Conservation (phyloP, 2,329 filamentous ascomycete genomes). For the Aspergillus unguis region DNA sequence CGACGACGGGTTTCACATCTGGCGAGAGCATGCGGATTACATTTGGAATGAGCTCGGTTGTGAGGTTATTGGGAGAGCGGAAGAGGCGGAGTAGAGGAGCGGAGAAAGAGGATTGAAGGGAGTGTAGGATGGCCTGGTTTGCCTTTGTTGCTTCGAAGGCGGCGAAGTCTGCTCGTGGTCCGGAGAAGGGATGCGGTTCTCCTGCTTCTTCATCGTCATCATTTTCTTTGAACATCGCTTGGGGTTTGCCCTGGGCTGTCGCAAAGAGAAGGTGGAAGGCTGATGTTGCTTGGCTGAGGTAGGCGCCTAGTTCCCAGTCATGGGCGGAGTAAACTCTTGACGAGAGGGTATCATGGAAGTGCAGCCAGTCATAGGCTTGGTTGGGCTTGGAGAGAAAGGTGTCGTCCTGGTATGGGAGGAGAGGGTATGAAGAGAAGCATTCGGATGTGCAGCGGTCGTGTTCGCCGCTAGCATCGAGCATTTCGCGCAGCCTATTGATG, state of each 20-base stretch:
- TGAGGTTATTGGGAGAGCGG: constrained; percentile 71
- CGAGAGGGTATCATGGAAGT: constrained; percentile 85
- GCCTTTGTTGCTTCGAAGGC: constrained; percentile 78
- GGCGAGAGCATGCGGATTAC: constrained; percentile 80
- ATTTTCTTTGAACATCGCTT: constrained; percentile 35
- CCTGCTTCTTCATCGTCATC: constrained; percentile 42
- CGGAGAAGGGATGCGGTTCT: constrained; percentile 70
- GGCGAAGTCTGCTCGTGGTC: constrained; percentile 74
- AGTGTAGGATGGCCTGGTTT: constrained; percentile 69
- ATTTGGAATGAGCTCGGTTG: constrained; percentile 80
- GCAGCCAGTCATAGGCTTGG: constrained; percentile 85
- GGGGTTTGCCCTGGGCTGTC: constrained; percentile 55
- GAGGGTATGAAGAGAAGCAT: constrained; percentile 81
- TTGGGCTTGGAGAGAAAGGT: constrained; percentile 84
- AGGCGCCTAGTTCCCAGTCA: constrained; percentile 87
- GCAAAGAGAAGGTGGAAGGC: constrained; percentile 92
- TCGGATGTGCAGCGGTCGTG: constrained; percentile 63
- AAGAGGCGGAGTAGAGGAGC: constrained; percentile 72
- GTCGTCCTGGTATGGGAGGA: constrained; percentile 89
- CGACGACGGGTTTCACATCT: constrained; percentile 84
- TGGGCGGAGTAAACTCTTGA: constrained; percentile 76
- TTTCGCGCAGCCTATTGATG: constrained; percentile 57
- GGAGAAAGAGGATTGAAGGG: constrained; percentile 68
- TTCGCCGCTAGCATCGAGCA: constrained; percentile 62
- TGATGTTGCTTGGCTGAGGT: constrained; percentile 79